Evolutionary conservation across 306 rosid genomes (phyloP), one percentile per base, ranked within the genome.

Genomic region (Acacia acuminata): DNA sequence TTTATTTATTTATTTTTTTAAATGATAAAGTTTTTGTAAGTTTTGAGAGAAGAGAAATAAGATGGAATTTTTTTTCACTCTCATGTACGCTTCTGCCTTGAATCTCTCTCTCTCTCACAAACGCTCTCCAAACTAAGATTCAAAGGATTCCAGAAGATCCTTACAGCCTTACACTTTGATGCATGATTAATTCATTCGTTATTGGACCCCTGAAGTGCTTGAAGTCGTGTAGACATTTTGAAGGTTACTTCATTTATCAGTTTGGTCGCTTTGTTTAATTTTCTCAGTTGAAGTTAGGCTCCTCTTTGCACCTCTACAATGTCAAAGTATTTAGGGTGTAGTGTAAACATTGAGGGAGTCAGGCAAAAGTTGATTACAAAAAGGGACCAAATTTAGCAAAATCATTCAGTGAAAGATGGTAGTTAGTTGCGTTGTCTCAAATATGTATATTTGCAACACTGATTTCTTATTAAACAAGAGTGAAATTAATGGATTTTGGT

Each of bases 401-500:
- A 67, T 10, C 16, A 36, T 34, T 67, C 40, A 9, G 44, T 40
- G n/a, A 36, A 34, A 17, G 20, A 36, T 5, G 0, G 24, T 8
- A 3, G 43, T 14, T 65, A 5, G 60, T 53, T 34, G 74, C 30
- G 40, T 80, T 38, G 74, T 32, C 78, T 77, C 45, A 48, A 58
- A 67, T 48, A 25, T 80, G 16, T 58, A 17, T 56, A 22, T 58
- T 47, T 48, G 36, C 30, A 12, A 22, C 73, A 10, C 44, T 73
- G 50, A 40, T n/a, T 50, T 51, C 9, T 58, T 51, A 58, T 58
- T 4, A 27, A 50, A 27, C 75, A 81, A 75, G n/a, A 12, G 27
- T 20, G 25, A 40, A 51, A 70, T 55, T 76, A 76, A 76, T 38
- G 10, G 32, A 77, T 76, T 44, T 69, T 77, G 81, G 81, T 43